These are phyloP conservation scores for Suillus luteus DNA, from an alignment of 768 basidiomycete genomes.

Conservation along the genomic window DNA sequence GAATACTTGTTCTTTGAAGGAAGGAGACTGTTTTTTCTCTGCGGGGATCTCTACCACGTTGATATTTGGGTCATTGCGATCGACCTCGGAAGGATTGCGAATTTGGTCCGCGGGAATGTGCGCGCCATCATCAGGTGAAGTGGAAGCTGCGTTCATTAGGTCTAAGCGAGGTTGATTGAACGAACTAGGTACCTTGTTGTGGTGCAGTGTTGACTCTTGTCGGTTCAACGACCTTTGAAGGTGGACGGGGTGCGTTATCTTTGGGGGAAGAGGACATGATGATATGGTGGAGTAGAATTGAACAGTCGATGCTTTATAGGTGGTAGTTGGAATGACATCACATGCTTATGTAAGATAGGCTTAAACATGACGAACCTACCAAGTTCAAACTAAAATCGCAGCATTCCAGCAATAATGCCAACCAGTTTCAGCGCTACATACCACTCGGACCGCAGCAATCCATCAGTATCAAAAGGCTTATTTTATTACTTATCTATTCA, in stretches of 20 bases:
- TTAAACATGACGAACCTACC: no score
- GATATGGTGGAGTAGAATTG: neutral
- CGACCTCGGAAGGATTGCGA: constrained; percentile 28
- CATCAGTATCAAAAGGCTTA: no score
- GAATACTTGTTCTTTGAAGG: constrained; percentile 63
- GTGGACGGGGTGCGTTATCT: constrained; percentile 10
- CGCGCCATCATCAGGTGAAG: constrained; percentile 37
- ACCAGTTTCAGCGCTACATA: no score
- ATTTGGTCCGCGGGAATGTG: constrained; percentile 34
- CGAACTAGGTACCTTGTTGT: constrained; percentile 40
- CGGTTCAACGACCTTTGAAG: constrained; percentile 30
- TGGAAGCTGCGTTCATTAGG: constrained; percentile 30
- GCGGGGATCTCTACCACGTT: constrained; percentile 28
- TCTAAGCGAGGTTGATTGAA: neutral
- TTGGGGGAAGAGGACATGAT: constrained; percentile 5
- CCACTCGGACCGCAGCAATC: no score
- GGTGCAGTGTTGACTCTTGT: constrained; percentile 31
- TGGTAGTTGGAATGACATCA: constrained; percentile 5
- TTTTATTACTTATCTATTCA: no score
- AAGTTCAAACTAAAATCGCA: no score
- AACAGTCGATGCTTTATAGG: neutral
- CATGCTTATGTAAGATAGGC: constrained; percentile 1
- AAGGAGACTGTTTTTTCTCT: constrained; percentile 31
- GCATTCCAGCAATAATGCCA: no score
- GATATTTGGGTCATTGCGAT: constrained; percentile 26